Conservation (phyloP, 2,329 filamentous ascomycete species). For the Exophiala alcalophila region DNA sequence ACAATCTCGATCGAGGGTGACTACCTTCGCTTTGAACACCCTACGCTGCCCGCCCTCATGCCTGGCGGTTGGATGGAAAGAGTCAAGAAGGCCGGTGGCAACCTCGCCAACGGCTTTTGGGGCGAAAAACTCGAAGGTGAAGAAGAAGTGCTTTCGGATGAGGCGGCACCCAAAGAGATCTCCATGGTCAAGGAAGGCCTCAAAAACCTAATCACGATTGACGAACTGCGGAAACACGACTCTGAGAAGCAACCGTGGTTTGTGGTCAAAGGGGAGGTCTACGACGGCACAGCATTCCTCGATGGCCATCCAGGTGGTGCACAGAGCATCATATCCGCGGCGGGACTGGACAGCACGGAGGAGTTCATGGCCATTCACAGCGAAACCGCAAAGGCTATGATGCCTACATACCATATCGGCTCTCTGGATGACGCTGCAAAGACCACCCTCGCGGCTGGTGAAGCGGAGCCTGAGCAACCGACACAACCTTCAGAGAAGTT, state of each 20-base stretch:
- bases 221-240: conserved; percentile 69
- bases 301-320: conserved; percentile 82
- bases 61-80: conserved; percentile 91
- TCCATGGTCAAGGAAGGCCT: conserved; percentile 72
- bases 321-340: conserved; percentile 75
- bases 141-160: conserved; percentile 42
- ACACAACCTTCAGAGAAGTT: conserved; percentile 58
- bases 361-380: conserved; percentile 92
- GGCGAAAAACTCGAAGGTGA: conserved; percentile 66
- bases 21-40: conserved; percentile 76
- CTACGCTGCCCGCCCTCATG: conserved; percentile 73
- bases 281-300: conserved; percentile 78
- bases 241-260: conserved; percentile 74
- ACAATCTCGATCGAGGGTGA: conserved; percentile 67
- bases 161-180: conserved; percentile 62
- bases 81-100: conserved; percentile 76
- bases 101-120: conserved; percentile 80
- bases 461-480: conserved; percentile 41
- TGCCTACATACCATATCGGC: conserved; percentile 81
- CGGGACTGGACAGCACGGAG: conserved; percentile 78
- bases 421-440: conserved; percentile 63
- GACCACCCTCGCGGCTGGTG: conserved; percentile 51
- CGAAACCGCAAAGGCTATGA: conserved; percentile 89
- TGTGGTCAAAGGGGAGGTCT: conserved; percentile 82
- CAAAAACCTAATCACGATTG: conserved; percentile 61